A percentile compares a stretch with the other conserved stretches of the same genome.
These are phyloP conservation scores for Coemansia sp. DNA, from an alignment of 192 early-diverging fungal genomes.

Conservation along the genomic window DNA sequence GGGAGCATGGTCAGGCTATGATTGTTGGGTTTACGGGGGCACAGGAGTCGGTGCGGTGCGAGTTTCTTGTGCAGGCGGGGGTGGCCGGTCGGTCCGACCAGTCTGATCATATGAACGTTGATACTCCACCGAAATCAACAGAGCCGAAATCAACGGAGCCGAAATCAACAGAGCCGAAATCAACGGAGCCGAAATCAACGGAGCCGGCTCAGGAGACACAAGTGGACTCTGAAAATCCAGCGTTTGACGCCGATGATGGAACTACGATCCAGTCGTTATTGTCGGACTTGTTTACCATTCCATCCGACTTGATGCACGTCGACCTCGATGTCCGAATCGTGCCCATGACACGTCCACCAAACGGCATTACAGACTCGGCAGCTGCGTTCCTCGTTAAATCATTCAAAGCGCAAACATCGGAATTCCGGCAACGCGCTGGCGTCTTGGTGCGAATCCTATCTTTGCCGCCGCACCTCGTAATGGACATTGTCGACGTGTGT, in stretches of 20 bases:
- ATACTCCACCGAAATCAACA: background rate
- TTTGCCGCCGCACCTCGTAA: conserved; percentile 44
- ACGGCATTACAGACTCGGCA: conserved; percentile 41
- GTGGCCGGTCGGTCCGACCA: conserved; percentile 3
- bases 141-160: background rate
- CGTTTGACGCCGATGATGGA: conserved; percentile 6
- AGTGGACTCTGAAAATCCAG: background rate
- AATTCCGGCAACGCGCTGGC: conserved; percentile 36
- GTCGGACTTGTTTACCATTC: conserved; percentile 32
- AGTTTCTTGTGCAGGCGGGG: conserved; percentile 41
- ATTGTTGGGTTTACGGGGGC: conserved; percentile 50
- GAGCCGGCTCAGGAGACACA: background rate
- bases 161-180: background rate
- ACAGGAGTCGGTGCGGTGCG: conserved; percentile 44
- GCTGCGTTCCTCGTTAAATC: conserved; percentile 21
- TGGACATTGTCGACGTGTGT: conserved; percentile 41
- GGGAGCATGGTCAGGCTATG: conserved; percentile 18
- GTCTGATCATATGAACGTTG: conserved; percentile 9
- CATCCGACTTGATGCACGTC: conserved; percentile 32
- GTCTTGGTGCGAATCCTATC: conserved; percentile 42
- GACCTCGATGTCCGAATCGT: conserved; percentile 48
- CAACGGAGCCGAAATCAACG: background rate
- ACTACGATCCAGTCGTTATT: conserved; percentile 12
- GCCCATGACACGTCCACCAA: conserved; percentile 45
- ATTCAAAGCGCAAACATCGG: conserved; percentile 32